Evolutionary conservation across 495 filamentous ascomycete species (phyloP).

Genomic region (Penicillium pancosmium): DNA sequence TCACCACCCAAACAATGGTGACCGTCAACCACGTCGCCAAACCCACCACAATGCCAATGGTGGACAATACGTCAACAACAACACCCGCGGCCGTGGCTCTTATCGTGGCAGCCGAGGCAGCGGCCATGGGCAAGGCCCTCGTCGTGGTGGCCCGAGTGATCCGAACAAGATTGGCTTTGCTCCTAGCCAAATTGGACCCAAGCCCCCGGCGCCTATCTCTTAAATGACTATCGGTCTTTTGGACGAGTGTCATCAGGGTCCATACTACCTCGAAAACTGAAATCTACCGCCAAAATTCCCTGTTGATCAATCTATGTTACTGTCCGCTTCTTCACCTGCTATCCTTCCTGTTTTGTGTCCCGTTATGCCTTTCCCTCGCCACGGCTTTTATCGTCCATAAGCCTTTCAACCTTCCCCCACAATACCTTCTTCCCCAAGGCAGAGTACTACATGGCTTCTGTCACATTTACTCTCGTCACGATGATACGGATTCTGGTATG

Average conservation of each 20-base stretch:
- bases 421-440: background rate
- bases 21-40: slow-evolving; percentile 42
- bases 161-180: slow-evolving; percentile 30
- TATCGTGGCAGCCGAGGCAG: slow-evolving; percentile 43
- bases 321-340: background rate
- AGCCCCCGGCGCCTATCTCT: slow-evolving; percentile 38
- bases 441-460: too few species aligned
- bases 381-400: background rate
- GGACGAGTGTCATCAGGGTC: background rate
- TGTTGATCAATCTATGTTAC: background rate
- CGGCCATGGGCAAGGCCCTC: slow-evolving; percentile 42
- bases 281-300: background rate
- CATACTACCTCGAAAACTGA: background rate
- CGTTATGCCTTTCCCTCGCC: background rate
- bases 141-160: slow-evolving; percentile 41
- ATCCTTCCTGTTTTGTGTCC: slow-evolving; percentile 7
- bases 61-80: slow-evolving; percentile 39
- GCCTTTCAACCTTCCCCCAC: background rate
- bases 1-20: slow-evolving; percentile 28
- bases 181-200: slow-evolving; percentile 33
- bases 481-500: slow-evolving; percentile 28
- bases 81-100: slow-evolving; percentile 39
- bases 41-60: slow-evolving; percentile 42
- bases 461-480: slow-evolving; percentile 21
- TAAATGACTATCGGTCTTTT: slow-evolving; percentile 10